Conservation (phyloP, 768 basidiomycete genomes). For the Paxillus ammoniavirescens region DNA sequence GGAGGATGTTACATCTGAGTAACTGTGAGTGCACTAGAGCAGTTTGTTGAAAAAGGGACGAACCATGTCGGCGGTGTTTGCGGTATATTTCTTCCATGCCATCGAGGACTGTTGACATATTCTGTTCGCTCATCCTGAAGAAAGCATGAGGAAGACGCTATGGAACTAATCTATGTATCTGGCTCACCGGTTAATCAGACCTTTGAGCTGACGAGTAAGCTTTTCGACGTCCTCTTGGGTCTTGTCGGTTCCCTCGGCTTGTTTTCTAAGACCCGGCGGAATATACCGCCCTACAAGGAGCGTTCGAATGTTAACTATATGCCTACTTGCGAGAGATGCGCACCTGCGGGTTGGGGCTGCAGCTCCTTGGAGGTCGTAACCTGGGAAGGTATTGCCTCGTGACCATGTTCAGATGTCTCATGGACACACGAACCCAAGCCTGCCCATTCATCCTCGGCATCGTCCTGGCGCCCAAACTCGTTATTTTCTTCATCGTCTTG, state of each 20-base stretch:
- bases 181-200: conserved; percentile 78
- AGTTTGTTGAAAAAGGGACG: conserved; percentile 10
- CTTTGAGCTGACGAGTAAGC: conserved; percentile 77
- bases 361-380: background rate
- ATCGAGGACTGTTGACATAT: conserved; percentile 71
- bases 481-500: conserved; percentile 8
- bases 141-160: background rate
- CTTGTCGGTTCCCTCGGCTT: conserved; percentile 36
- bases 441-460: conserved; percentile 37
- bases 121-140: conserved; percentile 86
- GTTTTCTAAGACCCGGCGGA: conserved; percentile 75
- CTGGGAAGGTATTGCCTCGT: background rate
- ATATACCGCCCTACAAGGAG: conserved; percentile 54
- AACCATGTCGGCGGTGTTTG: conserved; percentile 76
- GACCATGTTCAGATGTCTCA: background rate
- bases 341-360: conserved; percentile 10
- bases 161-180: background rate
- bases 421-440: conserved; percentile 28
- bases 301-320: conserved; percentile 2
- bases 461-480: conserved; percentile 25
- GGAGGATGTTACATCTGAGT: conserved; percentile 75
- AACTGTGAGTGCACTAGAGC: conserved; percentile 6
- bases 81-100: conserved; percentile 77
- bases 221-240: conserved; percentile 45
- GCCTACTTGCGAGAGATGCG: conserved; percentile 2